Conservation (phyloP, 1,284 basidiomycete species). For the Leccinum laetum region DNA sequence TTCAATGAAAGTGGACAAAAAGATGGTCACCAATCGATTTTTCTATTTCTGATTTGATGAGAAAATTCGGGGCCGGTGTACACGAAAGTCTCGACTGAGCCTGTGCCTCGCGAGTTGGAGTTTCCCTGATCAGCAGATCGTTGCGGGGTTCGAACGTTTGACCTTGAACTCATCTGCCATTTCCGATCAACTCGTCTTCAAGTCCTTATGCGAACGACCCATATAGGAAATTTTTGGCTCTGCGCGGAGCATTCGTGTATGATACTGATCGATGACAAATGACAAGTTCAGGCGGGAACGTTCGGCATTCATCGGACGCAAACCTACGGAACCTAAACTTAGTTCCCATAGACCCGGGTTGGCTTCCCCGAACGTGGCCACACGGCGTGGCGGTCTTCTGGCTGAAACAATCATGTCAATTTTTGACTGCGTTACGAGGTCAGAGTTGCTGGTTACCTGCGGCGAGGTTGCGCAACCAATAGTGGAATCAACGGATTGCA, state of each 20-base stretch:
- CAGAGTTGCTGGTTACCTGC: not conserved
- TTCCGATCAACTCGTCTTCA: not conserved
- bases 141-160: not conserved
- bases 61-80: not conserved
- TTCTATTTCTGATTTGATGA: not conserved
- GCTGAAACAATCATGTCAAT: not conserved
- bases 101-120: not conserved
- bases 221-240: not conserved
- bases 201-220: constrained; percentile 1
- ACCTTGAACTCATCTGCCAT: not conserved
- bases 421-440: not conserved
- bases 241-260: not conserved
- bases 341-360: not conserved
- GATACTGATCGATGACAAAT: not conserved
- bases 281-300: not conserved
- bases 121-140: not conserved
- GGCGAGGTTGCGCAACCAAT: not conserved
- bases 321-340: not conserved
- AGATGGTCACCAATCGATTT: not conserved
- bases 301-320: not conserved
- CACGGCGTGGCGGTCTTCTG: not conserved
- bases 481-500: not conserved
- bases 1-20: constrained; percentile 14
- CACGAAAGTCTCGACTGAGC: not conserved
- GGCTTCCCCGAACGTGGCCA: not conserved